Conservation (phyloP, 1,284 basidiomycete species). For the Tylopilus orsonianus region DNA sequence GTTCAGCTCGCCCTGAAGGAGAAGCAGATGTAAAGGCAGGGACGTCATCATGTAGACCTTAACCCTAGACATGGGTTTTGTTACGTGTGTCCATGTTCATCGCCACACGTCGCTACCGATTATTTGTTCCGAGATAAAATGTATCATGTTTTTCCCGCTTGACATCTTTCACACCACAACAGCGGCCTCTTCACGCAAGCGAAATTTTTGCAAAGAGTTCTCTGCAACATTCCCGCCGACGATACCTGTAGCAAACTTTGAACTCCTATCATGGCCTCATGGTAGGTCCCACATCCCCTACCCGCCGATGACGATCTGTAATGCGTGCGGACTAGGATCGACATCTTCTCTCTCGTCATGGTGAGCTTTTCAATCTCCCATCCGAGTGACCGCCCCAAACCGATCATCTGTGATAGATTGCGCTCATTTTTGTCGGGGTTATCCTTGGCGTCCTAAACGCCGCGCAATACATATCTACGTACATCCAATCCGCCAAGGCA, state of each 20-base stretch:
- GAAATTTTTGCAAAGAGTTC: too few species aligned
- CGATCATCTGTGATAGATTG: slow-evolving; percentile 39
- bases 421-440: slow-evolving; percentile 43
- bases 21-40: background rate
- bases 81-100: background rate
- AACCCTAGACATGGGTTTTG: background rate
- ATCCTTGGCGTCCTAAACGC: slow-evolving; percentile 41
- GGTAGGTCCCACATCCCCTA: slow-evolving; percentile 10
- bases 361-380: slow-evolving; percentile 25
- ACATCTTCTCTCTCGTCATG: slow-evolving; percentile 39
- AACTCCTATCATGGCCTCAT: slow-evolving; percentile 24
- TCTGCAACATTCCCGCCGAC: too few species aligned
- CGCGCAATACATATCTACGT: slow-evolving; percentile 38
- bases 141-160: background rate
- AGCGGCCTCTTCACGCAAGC: too few species aligned
- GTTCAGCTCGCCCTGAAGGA: slow-evolving; percentile 64
- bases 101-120: slow-evolving; percentile 1
- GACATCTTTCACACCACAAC: too few species aligned
- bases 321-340: slow-evolving; percentile 32
- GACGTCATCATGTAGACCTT: too few species aligned
- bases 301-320: background rate
- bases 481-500: slow-evolving; percentile 46
- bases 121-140: background rate
- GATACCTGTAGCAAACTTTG: background rate
- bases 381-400: background rate